Conservation (phyloP, 1,284 basidiomycete species). For the Microbotryomycetes sp. region DNA sequence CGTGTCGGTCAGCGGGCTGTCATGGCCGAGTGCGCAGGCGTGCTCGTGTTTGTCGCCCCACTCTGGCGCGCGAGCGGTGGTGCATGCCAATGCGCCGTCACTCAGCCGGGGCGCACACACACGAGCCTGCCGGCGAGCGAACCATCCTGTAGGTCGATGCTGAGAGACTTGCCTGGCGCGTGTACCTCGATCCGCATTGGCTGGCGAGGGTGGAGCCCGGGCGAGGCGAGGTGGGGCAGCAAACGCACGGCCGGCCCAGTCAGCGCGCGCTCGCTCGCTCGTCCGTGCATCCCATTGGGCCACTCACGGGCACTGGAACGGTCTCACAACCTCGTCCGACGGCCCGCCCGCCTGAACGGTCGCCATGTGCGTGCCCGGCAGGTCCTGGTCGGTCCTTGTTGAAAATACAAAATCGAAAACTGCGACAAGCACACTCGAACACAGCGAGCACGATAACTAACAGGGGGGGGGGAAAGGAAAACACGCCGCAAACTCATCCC, state of each 20-base stretch:
- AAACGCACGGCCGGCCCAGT: background rate
- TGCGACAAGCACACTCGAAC: no score
- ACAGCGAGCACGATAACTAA: no score
- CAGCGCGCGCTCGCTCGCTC: no score
- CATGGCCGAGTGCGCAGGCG: no score
- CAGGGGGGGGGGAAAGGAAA: background rate
- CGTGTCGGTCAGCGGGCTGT: background rate
- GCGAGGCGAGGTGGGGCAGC: background rate
- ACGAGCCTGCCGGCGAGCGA: no score
- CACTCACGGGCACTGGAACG: slow-evolving; percentile 1
- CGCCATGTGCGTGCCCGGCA: background rate
- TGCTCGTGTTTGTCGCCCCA: background rate
- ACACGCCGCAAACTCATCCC: background rate
- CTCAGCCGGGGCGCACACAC: no score
- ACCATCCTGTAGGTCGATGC: no score
- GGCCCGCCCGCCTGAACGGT: background rate
- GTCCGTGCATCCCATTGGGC: no score
- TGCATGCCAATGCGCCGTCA: no score
- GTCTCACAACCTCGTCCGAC: slow-evolving; percentile 1
- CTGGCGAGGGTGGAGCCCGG: background rate
- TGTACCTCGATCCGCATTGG: background rate
- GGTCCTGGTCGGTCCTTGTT: background rate
- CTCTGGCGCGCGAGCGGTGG: background rate
- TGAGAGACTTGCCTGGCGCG: background rate
- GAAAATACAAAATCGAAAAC: background rate